Base-by-base conservation (phyloP, 768 basidiomycete genomes). In the Suillus brevipes region DNA sequence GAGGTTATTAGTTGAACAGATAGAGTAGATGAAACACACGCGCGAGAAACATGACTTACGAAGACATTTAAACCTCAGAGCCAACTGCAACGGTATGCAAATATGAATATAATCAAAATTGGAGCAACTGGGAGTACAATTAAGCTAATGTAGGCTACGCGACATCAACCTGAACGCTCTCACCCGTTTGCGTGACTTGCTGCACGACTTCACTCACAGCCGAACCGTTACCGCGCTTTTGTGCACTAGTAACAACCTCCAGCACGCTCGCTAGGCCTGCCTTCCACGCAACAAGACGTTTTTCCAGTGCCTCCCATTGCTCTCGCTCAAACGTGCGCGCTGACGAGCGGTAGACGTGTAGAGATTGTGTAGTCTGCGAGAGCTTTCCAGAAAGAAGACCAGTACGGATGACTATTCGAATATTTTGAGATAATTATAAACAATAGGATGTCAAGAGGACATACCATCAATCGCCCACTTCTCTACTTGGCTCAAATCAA, bases 391-490 rank as follows among this genome's bases (percentile, higher is more conserved):
- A 86, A 38, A 95, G 74, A 53, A 95, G 84, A 34, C 90, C 88
- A 2, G 87, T 84, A 62, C 94, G 91, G 69, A 95, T 94, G 63
- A 90, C 94, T 94, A 16, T 56, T 31, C 60, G 3, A 63, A 28
- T 6, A 37, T 34, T 40, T 20, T 9, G 67, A 43, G 66, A 52
- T 53, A 7, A 34, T 28, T 4, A 8, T 34, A 38, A 28, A 53
- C 55, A 53, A 25, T 49, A 37, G 38, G 38, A 6, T 37, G 4
- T 50, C 23, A 9, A 60, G 62, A 50, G 34, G 13, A 67, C 81
- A 65, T 71, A 94, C 94, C 89, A 77, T 95, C 92, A 66, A 95
- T 95, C 47, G 89, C 87, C 92, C 93, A 95, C 71, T 85, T 88
- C 74, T 95, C 94, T 36, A 95, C 92, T 65, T 91, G 81, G 31